These are phyloP conservation scores for Escovopsis sp. DNA, from an alignment of 2,329 filamentous ascomycete species.

Conservation along the genomic window DNA sequence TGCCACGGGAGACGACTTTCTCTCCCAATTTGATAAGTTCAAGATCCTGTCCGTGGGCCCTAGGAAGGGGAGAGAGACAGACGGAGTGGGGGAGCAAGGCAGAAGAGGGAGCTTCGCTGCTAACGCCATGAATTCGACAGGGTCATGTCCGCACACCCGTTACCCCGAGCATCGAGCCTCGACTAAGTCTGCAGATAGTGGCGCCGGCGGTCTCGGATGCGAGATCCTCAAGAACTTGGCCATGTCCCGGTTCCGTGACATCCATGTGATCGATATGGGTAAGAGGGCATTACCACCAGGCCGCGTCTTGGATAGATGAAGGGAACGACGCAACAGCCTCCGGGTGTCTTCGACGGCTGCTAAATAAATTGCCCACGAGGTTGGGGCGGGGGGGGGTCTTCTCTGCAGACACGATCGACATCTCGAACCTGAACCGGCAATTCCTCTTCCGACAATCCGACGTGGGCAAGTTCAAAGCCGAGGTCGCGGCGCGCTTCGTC, in stretches of 20 bases:
- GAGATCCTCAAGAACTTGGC: slow-evolving; percentile 95
- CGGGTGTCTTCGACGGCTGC: too few relatives aligned
- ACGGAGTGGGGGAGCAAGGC: too few relatives aligned
- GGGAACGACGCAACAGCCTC: too few relatives aligned
- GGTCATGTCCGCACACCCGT: slow-evolving; percentile 30
- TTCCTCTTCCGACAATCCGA: slow-evolving; percentile 88
- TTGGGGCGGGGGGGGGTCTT: neutral
- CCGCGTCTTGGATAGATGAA: too few relatives aligned
- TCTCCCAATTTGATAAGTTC: slow-evolving; percentile 46
- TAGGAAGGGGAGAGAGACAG: too few relatives aligned
- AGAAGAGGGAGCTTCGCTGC: neutral
- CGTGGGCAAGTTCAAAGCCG: slow-evolving; percentile 86
- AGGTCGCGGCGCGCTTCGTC: slow-evolving; percentile 83
- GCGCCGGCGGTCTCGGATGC: slow-evolving; percentile 85
- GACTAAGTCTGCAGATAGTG: slow-evolving; percentile 33
- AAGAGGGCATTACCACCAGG: slow-evolving; percentile 10
- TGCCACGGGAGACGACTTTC: slow-evolving; percentile 33
- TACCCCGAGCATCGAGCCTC: slow-evolving; percentile 2
- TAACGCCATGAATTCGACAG: slow-evolving; percentile 21
- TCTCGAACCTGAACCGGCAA: slow-evolving; percentile 93
- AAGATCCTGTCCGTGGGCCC: slow-evolving; percentile 52
- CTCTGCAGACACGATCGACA: slow-evolving; percentile 84
- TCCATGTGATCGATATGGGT: slow-evolving; percentile 99
- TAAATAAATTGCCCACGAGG: too few relatives aligned
- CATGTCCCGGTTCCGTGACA: slow-evolving; percentile 87